Evolutionary conservation across 2,329 filamentous ascomycete genomes (phyloP), one percentile per base, ranked within the genome.

Genomic region (Aureobasidium lini): DNA sequence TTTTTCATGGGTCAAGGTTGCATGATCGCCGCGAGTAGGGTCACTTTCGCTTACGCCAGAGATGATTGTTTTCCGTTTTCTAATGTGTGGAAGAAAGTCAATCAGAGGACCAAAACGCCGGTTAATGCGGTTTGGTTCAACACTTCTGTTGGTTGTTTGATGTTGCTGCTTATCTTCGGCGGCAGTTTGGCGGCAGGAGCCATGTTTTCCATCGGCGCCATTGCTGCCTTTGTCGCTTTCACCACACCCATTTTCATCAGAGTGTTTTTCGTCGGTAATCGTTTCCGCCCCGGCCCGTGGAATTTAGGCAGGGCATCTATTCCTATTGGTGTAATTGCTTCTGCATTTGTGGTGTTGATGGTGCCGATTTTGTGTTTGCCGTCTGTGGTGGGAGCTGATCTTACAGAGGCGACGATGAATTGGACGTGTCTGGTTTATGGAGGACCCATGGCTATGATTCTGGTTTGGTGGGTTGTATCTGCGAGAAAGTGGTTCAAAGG

Each of bases 1-100:
- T 89, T 88, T 67, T 83, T 80, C 42, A 88, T 89, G 83, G 86
- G 86, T 6, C 85, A 89, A 69, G 86, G 85, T 1, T 87, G 85
- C 68, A 88, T 88, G 83, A 81, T 89, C 39, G 79, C 81, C 7
- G 81, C 81, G 1, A 67, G 63, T 1, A 59, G 66, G 4, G 66
- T 69, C 2, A 69, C 65, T 1, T 67, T 67, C 67, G 86, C 86
- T 13, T 89, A 89, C 70, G 85, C 86, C n/a, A 82, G 86, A 40
- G 86, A 89, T 66, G 85, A 83, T 65, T 87, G 84, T 68, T 87
- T 89, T 67, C 86, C 86, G 0, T 67, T 82, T 6, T 84, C 81
- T 5, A 72, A 71, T 0, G 77, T 79, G 66, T 85, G 84, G 76
- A 83, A 82, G 66, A 68, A 73, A 28, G 84, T 89, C 53, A 85